Conservation (phyloP, 331 rosid species). For the Rhamnella rubrinervis region DNA sequence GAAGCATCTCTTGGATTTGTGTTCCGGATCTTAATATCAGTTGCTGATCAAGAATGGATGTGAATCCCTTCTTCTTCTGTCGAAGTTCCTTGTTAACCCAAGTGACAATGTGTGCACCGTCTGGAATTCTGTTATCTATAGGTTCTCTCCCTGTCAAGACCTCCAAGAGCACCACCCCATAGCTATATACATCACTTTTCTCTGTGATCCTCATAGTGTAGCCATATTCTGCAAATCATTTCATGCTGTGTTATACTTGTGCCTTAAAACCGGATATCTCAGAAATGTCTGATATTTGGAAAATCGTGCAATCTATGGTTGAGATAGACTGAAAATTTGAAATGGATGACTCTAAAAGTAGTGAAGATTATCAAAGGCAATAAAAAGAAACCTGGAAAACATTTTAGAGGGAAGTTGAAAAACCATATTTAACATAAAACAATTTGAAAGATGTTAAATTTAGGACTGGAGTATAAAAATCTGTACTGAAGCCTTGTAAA, state of each 20-base stretch:
- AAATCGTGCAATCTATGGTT: too few relatives aligned
- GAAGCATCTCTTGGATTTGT: constrained; percentile 81
- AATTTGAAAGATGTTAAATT: too few relatives aligned
- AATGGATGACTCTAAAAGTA: not conserved
- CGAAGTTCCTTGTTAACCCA: constrained; percentile 73
- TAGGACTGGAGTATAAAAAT: not conserved
- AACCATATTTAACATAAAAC: too few relatives aligned
- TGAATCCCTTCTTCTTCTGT: constrained; percentile 49
- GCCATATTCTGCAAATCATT: constrained; percentile 73
- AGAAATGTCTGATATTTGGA: not conserved
- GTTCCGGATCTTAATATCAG: constrained; percentile 73
- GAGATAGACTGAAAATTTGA: too few relatives aligned
- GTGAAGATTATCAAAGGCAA: not conserved
- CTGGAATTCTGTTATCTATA: constrained; percentile 68
- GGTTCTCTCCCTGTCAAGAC: constrained; percentile 80
- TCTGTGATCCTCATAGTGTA: constrained; percentile 92
- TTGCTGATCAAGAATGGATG: constrained; percentile 73
- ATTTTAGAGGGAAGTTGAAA: not conserved
- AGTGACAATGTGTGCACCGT: constrained; percentile 64
- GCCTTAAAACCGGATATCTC: not conserved
- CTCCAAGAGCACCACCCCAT: constrained; percentile 86
- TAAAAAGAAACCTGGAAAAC: not conserved
- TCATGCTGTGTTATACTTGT: not conserved
- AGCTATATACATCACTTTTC: constrained; percentile 95
- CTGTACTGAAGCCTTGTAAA: not conserved